Percentiles rank a stretch among this genome's conserved stretches.
Conservation (phyloP, 345 rosid species). For the Punica granatum region DNA sequence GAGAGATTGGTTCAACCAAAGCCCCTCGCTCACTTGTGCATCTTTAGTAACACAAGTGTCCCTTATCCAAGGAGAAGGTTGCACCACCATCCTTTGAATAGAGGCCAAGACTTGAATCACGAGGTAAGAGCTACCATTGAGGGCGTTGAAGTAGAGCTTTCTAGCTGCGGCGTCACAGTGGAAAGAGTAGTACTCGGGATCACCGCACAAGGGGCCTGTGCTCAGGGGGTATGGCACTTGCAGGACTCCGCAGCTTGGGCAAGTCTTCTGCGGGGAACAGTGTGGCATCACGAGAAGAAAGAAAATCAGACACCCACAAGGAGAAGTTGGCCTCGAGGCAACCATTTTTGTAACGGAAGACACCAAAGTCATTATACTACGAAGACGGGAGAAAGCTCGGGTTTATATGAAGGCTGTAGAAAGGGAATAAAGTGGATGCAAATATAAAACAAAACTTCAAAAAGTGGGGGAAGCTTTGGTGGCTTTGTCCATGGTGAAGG, state of each 20-base stretch:
- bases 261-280: slow-evolving; percentile 28
- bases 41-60: slow-evolving; percentile 37
- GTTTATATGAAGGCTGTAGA: slow-evolving; percentile 1
- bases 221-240: slow-evolving; percentile 54
- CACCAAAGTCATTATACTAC: background rate
- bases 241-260: slow-evolving; percentile 43
- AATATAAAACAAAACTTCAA: background rate
- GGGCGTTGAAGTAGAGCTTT: slow-evolving; percentile 40
- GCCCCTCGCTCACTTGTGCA: slow-evolving; percentile 38
- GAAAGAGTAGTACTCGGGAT: slow-evolving; percentile 37
- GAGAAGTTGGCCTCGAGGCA: background rate
- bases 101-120: slow-evolving; percentile 33
- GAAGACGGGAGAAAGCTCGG: background rate
- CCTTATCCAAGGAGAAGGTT: slow-evolving; percentile 37
- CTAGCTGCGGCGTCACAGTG: slow-evolving; percentile 29
- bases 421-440: slow-evolving; percentile 2
- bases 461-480: background rate
- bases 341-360: slow-evolving; percentile 1
- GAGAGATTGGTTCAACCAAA: slow-evolving; percentile 42
- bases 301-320: slow-evolving; percentile 1
- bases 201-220: slow-evolving; percentile 45
- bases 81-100: slow-evolving; percentile 37
- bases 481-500: background rate
- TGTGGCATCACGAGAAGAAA: slow-evolving; percentile 9
- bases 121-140: slow-evolving; percentile 47